Percentiles rank a stretch among this genome's conserved stretches.
phyloP scores from a whole-genome alignment of 306 rosid species.

The Ziziphus jujuba region DNA sequence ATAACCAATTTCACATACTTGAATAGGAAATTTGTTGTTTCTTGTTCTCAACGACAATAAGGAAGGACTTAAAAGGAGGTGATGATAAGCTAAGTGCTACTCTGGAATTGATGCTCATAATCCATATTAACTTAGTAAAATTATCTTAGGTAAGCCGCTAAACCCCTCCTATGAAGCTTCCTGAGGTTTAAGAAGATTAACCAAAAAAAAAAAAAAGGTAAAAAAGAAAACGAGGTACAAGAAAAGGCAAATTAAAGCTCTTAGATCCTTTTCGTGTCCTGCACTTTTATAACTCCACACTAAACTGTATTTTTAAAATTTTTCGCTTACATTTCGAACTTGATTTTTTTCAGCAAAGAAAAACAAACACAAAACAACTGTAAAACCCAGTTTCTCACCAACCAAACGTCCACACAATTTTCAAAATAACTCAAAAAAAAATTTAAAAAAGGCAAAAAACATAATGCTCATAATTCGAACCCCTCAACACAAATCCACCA shows the following conservation, averaged over 20 bases:
- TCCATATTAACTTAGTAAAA: not conserved
- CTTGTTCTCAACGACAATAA: not conserved
- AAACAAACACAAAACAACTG: not conserved
- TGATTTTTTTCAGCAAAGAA: not conserved
- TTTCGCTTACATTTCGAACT: constrained; percentile 3
- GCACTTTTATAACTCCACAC: constrained; percentile 14
- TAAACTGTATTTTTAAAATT: constrained; percentile 4
- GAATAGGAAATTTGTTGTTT: not conserved
- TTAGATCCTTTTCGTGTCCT: constrained; percentile 21
- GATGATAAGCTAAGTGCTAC: not conserved
- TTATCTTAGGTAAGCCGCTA: constrained; percentile 2
- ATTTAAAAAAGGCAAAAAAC: not conserved
- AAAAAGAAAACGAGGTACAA: not conserved
- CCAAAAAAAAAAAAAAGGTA: too few species aligned
- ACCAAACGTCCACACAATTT: constrained; percentile 7
- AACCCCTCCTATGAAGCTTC: not conserved
- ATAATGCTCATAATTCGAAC: constrained; percentile 1
- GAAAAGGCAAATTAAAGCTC: not conserved
- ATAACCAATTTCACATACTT: not conserved
- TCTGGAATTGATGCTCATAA: not conserved
- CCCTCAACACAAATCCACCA: not conserved
- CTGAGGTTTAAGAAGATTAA: not conserved
- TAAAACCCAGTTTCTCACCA: constrained; percentile 6
- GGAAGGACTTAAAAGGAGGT: too few species aligned
- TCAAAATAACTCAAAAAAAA: constrained; percentile 5